A percentile compares a stretch with the other conserved stretches of the same genome.
Evolutionary conservation across 768 basidiomycete species (phyloP).

Genomic region (Porpolomopsis calyptriformis): DNA sequence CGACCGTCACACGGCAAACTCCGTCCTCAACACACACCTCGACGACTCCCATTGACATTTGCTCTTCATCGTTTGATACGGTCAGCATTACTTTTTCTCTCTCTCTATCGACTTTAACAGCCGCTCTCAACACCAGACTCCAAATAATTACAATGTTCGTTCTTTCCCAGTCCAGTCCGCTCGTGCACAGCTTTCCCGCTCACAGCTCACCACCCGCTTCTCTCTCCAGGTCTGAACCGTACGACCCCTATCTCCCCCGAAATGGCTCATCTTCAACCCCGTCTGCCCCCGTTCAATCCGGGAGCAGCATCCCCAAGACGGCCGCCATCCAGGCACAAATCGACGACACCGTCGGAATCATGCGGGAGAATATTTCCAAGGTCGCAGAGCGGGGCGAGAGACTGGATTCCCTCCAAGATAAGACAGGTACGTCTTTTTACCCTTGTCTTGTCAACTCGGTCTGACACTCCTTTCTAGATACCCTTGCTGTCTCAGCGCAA

Average conservation of each 20-base stretch:
- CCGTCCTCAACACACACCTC: no score
- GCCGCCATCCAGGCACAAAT: constrained; percentile 96
- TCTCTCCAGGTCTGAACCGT: constrained; percentile 78
- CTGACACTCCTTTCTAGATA: constrained; percentile 44
- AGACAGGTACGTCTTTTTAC: constrained; percentile 67
- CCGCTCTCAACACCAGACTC: no score
- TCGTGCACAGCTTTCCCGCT: not conserved
- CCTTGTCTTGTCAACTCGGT: not conserved
- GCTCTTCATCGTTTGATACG: no score
- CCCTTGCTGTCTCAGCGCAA: constrained; percentile 95
- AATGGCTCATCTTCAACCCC: constrained; percentile 56
- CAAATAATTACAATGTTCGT: no score
- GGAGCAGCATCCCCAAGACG: constrained; percentile 66
- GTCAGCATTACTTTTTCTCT: no score
- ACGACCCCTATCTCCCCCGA: constrained; percentile 95
- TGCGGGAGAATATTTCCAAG: constrained; percentile 96
- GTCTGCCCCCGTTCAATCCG: constrained; percentile 21
- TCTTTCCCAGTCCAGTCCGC: no score
- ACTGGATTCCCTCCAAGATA: constrained; percentile 90
- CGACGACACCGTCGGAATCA: constrained; percentile 93
- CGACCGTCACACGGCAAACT: no score
- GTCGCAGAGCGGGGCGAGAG: constrained; percentile 93
- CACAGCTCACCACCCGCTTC: not conserved
- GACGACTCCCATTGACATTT: no score
- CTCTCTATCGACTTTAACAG: no score